A percentile compares a stretch with the other conserved stretches of the same genome.
These are phyloP conservation scores for Bipolaris cookei DNA, from an alignment of 2,329 filamentous ascomycete species.

Conservation along the genomic window DNA sequence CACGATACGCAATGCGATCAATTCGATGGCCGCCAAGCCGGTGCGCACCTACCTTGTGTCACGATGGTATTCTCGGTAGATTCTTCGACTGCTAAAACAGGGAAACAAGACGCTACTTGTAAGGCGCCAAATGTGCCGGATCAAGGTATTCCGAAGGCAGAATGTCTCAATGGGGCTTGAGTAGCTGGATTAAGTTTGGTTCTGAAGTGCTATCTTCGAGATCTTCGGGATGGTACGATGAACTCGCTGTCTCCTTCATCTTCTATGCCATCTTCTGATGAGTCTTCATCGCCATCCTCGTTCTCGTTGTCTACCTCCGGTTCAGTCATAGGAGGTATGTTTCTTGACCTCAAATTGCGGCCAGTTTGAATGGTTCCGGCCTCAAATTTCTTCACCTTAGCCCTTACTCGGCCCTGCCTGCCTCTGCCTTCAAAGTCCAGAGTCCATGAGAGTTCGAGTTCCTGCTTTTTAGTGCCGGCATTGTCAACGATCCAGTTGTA, in stretches of 20 bases:
- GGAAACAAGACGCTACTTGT: no score
- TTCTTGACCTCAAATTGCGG: constrained; percentile 19
- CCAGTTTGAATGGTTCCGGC: constrained; percentile 25
- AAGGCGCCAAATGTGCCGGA: not conserved
- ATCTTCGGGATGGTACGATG: constrained; percentile 20
- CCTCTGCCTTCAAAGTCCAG: constrained; percentile 52
- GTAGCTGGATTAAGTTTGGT: not conserved
- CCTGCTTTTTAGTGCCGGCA: constrained; percentile 41
- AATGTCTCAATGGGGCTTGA: not conserved
- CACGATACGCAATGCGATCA: no score
- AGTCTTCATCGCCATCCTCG: constrained; percentile 28
- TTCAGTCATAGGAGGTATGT: not conserved
- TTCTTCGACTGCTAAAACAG: no score
- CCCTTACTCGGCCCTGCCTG: constrained; percentile 49
- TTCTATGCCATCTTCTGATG: constrained; percentile 27
- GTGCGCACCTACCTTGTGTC: no score
- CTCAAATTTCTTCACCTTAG: constrained; percentile 48
- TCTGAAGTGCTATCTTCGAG: constrained; percentile 13
- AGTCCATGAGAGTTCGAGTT: constrained; percentile 51
- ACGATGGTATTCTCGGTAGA: no score
- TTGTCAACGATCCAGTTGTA: constrained; percentile 54
- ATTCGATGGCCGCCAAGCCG: no score
- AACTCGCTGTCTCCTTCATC: constrained; percentile 25
- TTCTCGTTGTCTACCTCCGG: constrained; percentile 10
- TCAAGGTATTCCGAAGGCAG: not conserved